A percentile compares a stretch with the other conserved stretches of the same genome.
phyloP scores from a whole-genome alignment of 225 moss, liverwort and hornwort species.

The Polytrichum commune region DNA sequence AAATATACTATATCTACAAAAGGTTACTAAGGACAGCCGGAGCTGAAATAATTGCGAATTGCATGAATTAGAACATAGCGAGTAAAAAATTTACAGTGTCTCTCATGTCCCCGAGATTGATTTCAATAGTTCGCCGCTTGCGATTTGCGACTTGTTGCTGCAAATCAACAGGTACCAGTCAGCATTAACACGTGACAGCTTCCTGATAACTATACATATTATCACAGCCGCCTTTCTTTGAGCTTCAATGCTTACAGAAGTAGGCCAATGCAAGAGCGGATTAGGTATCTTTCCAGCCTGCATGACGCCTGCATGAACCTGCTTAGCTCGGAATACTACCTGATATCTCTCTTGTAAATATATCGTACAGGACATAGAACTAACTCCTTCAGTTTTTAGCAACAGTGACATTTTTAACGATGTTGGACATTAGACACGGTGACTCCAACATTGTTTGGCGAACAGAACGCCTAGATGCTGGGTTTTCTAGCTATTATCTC shows the following conservation, averaged over 20 bases:
- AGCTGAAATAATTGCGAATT: neutral
- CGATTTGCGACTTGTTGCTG: slow-evolving; percentile 96
- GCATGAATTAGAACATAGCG: neutral
- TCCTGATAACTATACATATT: too few species aligned
- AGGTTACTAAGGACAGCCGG: neutral
- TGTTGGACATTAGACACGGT: too few species aligned
- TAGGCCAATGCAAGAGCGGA: neutral
- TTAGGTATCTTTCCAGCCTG: neutral
- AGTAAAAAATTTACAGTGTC: slow-evolving; percentile 18
- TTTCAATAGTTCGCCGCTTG: slow-evolving; percentile 56
- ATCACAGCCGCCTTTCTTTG: too few species aligned
- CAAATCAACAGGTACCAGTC: slow-evolving; percentile 2
- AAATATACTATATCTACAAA: neutral
- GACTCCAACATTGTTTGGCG: too few species aligned
- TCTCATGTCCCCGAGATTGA: slow-evolving; percentile 72
- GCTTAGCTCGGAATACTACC: neutral
- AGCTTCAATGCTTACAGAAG: too few species aligned
- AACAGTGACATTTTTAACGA: too few species aligned
- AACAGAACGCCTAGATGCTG: too few species aligned
- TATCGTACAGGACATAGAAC: too few species aligned
- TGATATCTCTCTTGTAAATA: too few species aligned
- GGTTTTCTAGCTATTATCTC: too few species aligned
- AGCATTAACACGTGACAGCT: too few species aligned
- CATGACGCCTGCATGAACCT: neutral
- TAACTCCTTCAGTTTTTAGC: too few species aligned